phyloP scores from a whole-genome alignment of 1,139 yeast genomes.

The Blastobotrys illinoisensis region DNA sequence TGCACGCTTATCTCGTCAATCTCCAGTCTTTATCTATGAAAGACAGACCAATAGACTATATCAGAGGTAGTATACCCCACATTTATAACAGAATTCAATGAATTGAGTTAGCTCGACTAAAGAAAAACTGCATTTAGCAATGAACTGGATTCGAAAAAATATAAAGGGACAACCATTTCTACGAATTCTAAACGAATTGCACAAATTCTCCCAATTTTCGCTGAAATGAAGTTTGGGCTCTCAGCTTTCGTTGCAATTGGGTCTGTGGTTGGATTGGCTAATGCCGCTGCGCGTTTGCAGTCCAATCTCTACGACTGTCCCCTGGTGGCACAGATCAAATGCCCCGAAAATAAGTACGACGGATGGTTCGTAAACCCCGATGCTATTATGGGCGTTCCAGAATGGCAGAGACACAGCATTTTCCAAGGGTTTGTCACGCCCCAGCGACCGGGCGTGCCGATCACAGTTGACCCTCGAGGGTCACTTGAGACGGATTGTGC shows the following conservation, averaged over 20 bases:
- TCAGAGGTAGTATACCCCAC: too few species aligned
- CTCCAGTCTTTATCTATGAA: too few species aligned
- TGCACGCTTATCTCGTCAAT: too few species aligned
- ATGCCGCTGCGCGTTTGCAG: neutral
- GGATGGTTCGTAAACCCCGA: neutral
- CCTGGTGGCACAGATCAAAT: neutral
- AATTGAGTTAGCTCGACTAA: too few species aligned
- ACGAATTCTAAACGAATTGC: too few species aligned
- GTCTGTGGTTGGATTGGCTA: neutral
- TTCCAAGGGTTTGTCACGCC: neutral
- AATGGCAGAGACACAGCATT: neutral
- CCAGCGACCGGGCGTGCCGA: neutral
- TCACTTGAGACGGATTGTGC: neutral
- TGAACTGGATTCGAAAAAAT: too few species aligned
- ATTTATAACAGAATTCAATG: too few species aligned
- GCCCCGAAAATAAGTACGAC: neutral
- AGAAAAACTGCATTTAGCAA: too few species aligned
- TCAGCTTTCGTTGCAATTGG: neutral
- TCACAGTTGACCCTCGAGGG: neutral
- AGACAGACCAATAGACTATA: too few species aligned
- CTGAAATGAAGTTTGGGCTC: neutral
- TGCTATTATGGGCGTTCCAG: neutral
- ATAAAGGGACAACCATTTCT: too few species aligned
- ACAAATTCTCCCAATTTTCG: neutral
- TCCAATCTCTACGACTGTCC: neutral